These are phyloP conservation scores for Tuber brumale DNA, from an alignment of 495 filamentous ascomycete genomes.

Conservation along the genomic window DNA sequence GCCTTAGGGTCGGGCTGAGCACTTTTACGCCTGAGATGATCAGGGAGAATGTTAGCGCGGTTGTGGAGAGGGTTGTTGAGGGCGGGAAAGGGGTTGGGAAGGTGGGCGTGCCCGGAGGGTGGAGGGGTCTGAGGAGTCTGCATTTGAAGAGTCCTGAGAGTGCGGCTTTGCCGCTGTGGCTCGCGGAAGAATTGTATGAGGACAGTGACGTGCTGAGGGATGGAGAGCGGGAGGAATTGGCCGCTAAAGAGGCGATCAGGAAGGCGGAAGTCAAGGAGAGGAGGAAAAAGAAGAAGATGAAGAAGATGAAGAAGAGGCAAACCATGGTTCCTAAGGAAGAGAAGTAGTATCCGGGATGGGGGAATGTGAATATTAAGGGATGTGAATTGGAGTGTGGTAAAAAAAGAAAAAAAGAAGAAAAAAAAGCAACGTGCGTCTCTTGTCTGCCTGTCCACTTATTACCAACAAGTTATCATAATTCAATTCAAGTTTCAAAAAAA, in stretches of 20 bases:
- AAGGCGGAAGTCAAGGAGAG: slow-evolving; percentile 44
- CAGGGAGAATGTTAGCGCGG: slow-evolving; percentile 68
- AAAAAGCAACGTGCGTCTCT: slow-evolving; percentile 15
- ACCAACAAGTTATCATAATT: not conserved
- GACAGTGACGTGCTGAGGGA: slow-evolving; percentile 68
- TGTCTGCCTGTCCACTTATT: not conserved
- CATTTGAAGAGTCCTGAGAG: slow-evolving; percentile 86
- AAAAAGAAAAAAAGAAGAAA: slow-evolving; percentile 7
- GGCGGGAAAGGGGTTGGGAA: slow-evolving; percentile 42
- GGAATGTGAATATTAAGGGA: slow-evolving; percentile 46
- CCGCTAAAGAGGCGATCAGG: slow-evolving; percentile 41
- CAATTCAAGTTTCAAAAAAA: not conserved
- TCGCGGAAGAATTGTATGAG: slow-evolving; percentile 83
- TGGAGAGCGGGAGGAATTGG: slow-evolving; percentile 46
- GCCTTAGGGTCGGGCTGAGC: slow-evolving; percentile 64
- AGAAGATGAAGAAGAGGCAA: slow-evolving; percentile 61
- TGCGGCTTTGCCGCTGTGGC: slow-evolving; percentile 81
- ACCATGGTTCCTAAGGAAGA: not conserved
- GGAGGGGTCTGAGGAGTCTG: slow-evolving; percentile 72
- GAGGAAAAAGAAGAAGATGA: slow-evolving; percentile 55
- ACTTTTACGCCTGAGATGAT: slow-evolving; percentile 67
- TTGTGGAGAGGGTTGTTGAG: slow-evolving; percentile 60
- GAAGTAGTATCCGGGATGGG: not conserved
- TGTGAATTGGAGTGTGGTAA: not conserved
- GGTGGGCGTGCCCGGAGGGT: slow-evolving; percentile 60